Evolutionary conservation across 495 filamentous ascomycete genomes (phyloP), one percentile per base, ranked within the genome.

Genomic region (Penicillium canariense): DNA sequence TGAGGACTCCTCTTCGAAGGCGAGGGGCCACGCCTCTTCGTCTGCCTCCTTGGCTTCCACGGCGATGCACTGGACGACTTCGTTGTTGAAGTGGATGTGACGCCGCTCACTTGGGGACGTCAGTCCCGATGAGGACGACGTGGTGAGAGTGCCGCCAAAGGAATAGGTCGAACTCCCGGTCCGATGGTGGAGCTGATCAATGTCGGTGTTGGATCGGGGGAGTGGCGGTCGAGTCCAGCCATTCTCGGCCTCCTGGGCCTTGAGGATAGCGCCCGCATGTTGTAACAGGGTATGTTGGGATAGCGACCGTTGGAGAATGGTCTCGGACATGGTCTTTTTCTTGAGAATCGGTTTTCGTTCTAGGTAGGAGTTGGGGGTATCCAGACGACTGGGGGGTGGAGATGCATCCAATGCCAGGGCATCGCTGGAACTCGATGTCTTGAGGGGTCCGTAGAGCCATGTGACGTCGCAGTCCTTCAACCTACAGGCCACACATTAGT

Each of bases 391-490:
- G 38, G 75, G 79, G 57, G 81, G 87, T 34, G 75, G 82, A 48
- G 72, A 81, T 31, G 62, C 75, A 56, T 73, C 68, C 4, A 68
- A 66, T 11, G 62, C 48, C 14, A 74, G 66, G 10, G 44, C 47
- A 27, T 69, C 58, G 47, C 55, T 77, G 7, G 66, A 77, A 34
- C 66, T 74, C 40, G 78, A 85, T 2, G 86, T 87, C 63, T 95
- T 93, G 28, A 98, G 73, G 25, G 94, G 94, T 0, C 94, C 94
- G 62, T 98, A 98, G 2, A 98, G 78, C 94, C 94, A 98, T 45
- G 94, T 97, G 22, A 97, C 91, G 67, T 98, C 94, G 66, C 87
- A 91, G 60, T 98, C 94, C 65, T 98, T 98, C 34, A 97, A 73
- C 93, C 92, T 97, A 65, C 20, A 48, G 8, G 27, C 5, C 10